These are phyloP conservation scores for Hylodesmum podocarpum DNA, from an alignment of 306 rosid species.

Conservation along the genomic window DNA sequence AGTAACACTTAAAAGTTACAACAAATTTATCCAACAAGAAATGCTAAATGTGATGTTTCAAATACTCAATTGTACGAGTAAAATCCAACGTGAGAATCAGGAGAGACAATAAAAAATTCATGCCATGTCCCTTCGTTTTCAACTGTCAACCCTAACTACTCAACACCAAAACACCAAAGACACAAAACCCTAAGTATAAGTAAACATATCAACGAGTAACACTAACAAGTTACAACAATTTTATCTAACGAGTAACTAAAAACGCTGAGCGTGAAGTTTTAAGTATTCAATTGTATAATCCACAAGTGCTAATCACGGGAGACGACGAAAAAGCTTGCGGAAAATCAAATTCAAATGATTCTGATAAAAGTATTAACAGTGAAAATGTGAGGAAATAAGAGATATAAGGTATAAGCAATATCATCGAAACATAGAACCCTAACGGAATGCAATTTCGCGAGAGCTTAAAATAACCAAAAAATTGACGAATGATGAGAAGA, in stretches of 20 bases:
- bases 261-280: not conserved
- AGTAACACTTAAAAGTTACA: no score
- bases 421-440: not conserved
- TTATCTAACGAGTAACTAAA: not conserved
- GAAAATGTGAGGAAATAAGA: not conserved
- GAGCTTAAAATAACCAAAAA: not conserved
- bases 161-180: conserved; percentile 22
- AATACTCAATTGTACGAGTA: not conserved
- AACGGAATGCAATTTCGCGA: not conserved
- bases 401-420: no score
- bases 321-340: not conserved
- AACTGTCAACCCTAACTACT: conserved; percentile 26
- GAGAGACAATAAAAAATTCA: no score
- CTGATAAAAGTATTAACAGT: not conserved
- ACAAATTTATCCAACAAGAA: no score
- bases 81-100: no score
- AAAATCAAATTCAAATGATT: not conserved
- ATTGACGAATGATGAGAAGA: not conserved
- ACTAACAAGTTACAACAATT: not conserved
- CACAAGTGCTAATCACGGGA: not conserved
- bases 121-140: conserved; percentile 46
- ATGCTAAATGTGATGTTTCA: not conserved
- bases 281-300: not conserved
- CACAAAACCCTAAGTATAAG: not conserved
- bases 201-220: not conserved